Conservation (phyloP, 306 rosid species). For the Vigna trinervia region DNA sequence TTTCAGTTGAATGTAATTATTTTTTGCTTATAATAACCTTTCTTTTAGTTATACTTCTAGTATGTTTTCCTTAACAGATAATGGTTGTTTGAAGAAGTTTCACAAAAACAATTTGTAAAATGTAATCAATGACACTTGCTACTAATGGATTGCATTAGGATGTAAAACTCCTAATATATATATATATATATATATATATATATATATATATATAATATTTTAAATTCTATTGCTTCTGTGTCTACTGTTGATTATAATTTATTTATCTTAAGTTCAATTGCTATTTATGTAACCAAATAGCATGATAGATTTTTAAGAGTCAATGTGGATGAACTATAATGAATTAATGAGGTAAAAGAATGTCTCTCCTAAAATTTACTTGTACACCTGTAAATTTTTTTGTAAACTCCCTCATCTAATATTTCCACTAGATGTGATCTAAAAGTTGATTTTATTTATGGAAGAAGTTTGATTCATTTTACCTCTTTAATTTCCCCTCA, state of each 20-base stretch:
- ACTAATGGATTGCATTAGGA: too few relatives aligned
- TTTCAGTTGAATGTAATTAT: background rate
- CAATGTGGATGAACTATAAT: background rate
- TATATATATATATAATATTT: background rate
- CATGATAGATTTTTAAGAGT: background rate
- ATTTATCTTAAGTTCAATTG: background rate
- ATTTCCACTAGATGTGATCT: background rate
- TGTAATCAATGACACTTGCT: background rate
- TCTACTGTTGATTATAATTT: background rate
- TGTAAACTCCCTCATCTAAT: background rate
- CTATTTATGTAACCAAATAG: background rate
- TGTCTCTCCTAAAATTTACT: background rate
- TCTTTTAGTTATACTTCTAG: background rate
- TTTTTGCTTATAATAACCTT: background rate
- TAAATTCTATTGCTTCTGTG: background rate
- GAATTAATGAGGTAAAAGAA: background rate
- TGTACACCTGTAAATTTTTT: background rate
- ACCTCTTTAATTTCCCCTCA: background rate
- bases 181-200: background rate
- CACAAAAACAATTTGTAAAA: background rate
- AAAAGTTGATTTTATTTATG: background rate
- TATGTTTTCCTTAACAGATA: background rate
- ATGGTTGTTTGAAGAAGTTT: background rate
- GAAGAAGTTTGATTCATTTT: background rate
- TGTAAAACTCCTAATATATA: background rate